Percentiles rank a stretch among this genome's conserved stretches.
Evolutionary conservation across 192 early-diverging fungal species (phyloP).

Genomic region (Diversispora eburnea): DNA sequence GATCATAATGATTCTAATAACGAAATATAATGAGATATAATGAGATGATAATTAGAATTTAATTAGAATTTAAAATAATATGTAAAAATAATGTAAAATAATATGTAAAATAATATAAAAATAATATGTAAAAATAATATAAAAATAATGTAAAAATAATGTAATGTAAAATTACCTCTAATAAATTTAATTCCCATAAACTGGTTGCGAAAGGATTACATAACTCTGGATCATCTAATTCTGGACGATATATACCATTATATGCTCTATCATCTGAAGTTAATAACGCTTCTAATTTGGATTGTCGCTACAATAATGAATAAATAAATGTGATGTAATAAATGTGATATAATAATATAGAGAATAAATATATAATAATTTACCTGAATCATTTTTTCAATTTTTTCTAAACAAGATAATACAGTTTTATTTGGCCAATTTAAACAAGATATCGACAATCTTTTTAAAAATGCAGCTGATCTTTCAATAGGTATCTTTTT

Average conservation of each 20-base stretch:
- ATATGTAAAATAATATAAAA: constrained; percentile 34
- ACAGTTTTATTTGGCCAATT: constrained; percentile 75
- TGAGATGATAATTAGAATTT: neutral
- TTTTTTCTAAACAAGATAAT: constrained; percentile 61
- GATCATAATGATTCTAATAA: constrained; percentile 54
- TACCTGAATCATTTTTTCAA: constrained; percentile 62
- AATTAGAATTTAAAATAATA: neutral
- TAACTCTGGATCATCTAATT: constrained; percentile 88
- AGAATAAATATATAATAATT: neutral
- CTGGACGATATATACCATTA: constrained; percentile 76
- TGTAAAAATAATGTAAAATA: neutral
- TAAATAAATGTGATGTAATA: neutral
- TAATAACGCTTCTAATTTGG: constrained; percentile 49
- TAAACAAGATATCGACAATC: constrained; percentile 65
- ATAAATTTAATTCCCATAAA: constrained; percentile 80
- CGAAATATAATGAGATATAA: neutral
- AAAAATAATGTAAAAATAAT: neutral
- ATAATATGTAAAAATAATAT: neutral
- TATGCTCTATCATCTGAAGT: constrained; percentile 50
- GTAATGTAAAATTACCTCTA: constrained; percentile 58
- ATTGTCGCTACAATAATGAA: constrained; percentile 41
- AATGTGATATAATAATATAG: neutral
- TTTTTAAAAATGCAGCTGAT: constrained; percentile 85
- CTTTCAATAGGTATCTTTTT: constrained; percentile 76
- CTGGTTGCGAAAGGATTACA: constrained; percentile 93